Base-by-base conservation (phyloP, 2,329 filamentous ascomycete genomes). In the Curvularia eragrostidis region DNA sequence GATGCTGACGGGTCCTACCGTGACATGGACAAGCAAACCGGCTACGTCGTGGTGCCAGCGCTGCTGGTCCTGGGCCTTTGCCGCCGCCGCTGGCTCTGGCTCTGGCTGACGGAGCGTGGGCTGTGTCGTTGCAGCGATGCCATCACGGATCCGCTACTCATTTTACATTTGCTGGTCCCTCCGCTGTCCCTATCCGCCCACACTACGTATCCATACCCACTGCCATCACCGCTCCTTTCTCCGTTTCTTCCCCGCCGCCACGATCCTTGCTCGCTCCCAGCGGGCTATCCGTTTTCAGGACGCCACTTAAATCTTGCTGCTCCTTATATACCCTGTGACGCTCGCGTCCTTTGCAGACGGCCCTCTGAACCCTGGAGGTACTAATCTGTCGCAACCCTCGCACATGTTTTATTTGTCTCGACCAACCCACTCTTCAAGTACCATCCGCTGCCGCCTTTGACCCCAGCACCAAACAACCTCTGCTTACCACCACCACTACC, bases 231-330 rank as follows among this genome's bases (percentile, higher is more conserved):
- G 70, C 72, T 66, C 71, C 61, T 68, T 68, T 70, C 71, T 75
- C 73, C 73, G 72, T 74, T 70, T 68, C 67, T 70, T 75, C 72
- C 72, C 73, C 74, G 71, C 73, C 65, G 66, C 69, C 57, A 66
- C 60, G 49, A 76, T 74, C 73, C 74, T 72, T 75, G 73, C 65
- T 66, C 57, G 46, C 47, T 62, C 63, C 65, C 63, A 73, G 67
- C 67, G 64, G 66, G 48, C 70, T 66, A 72, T 71, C 72, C 72
- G 68, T 70, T 70, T 69, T 65, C 66, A 74, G 67, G 64, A 68
- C 73, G 73, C 74, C 74, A 76, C 74, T 72, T 65, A 73, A 75
- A 75, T 76, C 73, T 75, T 74, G 69, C 71, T 67, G 63, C 65
- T 68, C 61, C 66, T 65, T 75, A 74, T 75, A 75, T 75, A 75